Percentiles rank a stretch among this genome's conserved stretches.
Evolutionary conservation across 2,329 filamentous ascomycete species (phyloP).

Genomic region (Lachnellula willkommii): DNA sequence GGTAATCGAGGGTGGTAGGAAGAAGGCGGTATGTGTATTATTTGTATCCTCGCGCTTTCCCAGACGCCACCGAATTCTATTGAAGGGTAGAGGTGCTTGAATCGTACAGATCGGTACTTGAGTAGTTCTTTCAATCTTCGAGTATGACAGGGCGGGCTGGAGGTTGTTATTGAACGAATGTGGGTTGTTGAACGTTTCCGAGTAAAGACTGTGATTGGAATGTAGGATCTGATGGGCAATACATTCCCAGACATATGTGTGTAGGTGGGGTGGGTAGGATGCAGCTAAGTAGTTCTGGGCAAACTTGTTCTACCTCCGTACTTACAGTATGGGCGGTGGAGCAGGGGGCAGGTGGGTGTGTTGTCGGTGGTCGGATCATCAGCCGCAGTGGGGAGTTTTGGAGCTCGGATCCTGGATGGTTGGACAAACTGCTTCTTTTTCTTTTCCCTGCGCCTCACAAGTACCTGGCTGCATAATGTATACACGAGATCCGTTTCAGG

Average conservation of each 20-base stretch:
- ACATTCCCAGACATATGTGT: constrained; percentile 15
- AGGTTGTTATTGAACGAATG: constrained; percentile 6
- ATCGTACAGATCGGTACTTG: neutral
- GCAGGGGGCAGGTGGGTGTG: too few species aligned
- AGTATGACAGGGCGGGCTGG: neutral
- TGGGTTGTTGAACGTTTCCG: neutral
- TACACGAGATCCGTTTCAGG: neutral
- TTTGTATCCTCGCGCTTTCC: neutral
- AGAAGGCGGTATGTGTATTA: neutral
- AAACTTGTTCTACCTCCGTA: neutral
- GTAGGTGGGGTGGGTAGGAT: constrained; percentile 2
- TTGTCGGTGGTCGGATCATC: too few species aligned
- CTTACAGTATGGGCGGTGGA: too few species aligned
- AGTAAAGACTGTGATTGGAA: neutral
- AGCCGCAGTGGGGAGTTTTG: too few species aligned
- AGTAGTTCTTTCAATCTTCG: constrained; percentile 1
- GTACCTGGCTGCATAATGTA: too few species aligned
- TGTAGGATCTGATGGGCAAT: neutral
- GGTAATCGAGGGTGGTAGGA: neutral
- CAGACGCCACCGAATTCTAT: neutral
- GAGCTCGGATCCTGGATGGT: too few species aligned
- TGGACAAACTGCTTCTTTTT: too few species aligned
- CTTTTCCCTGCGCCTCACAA: too few species aligned
- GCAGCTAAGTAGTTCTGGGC: neutral
- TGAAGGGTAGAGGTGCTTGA: neutral